Evolutionary conservation across 2,329 filamentous ascomycete species (phyloP).

Genomic region (Penicillium hesseltinei): DNA sequence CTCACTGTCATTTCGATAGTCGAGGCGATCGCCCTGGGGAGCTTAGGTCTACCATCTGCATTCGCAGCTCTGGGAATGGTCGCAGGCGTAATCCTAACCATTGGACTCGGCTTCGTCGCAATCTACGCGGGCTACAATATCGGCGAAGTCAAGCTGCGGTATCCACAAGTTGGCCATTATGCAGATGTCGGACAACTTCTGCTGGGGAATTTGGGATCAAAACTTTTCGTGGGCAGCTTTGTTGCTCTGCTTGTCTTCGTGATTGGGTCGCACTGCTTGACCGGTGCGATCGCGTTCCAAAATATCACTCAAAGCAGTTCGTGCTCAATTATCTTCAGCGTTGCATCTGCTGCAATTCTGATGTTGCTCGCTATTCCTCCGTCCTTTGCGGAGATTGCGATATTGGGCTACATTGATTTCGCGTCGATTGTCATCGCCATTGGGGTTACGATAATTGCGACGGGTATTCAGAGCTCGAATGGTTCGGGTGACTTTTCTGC

Average conservation of each 20-base stretch:
- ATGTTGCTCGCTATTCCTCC: slow-evolving; percentile 31
- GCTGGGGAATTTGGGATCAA: not conserved
- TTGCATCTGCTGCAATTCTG: slow-evolving; percentile 17
- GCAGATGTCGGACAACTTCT: slow-evolving; percentile 5
- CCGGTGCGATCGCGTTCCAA: slow-evolving; percentile 5
- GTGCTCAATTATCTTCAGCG: slow-evolving; percentile 4
- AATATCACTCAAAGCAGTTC: slow-evolving; percentile 2
- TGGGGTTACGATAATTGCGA: slow-evolving; percentile 31
- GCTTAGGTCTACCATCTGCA: slow-evolving; percentile 4
- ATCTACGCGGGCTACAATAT: slow-evolving; percentile 7
- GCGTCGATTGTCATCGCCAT: slow-evolving; percentile 33
- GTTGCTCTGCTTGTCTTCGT: slow-evolving; percentile 8
- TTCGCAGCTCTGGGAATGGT: slow-evolving; percentile 7
- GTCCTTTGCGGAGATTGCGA: slow-evolving; percentile 33
- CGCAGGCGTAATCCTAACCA: not conserved
- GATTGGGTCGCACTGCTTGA: slow-evolving; percentile 8
- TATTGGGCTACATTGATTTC: slow-evolving; percentile 35
- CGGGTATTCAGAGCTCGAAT: slow-evolving; percentile 25
- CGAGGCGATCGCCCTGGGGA: slow-evolving; percentile 8
- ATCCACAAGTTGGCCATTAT: slow-evolving; percentile 7
- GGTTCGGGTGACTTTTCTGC: slow-evolving; percentile 17
- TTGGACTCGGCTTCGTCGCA: slow-evolving; percentile 4
- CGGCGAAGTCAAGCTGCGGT: slow-evolving; percentile 3
- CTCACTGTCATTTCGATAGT: slow-evolving; percentile 8
- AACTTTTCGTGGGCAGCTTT: slow-evolving; percentile 8